Base-by-base conservation (phyloP, 2,329 filamentous ascomycete species). In the Ilyonectria mors-panacis region DNA sequence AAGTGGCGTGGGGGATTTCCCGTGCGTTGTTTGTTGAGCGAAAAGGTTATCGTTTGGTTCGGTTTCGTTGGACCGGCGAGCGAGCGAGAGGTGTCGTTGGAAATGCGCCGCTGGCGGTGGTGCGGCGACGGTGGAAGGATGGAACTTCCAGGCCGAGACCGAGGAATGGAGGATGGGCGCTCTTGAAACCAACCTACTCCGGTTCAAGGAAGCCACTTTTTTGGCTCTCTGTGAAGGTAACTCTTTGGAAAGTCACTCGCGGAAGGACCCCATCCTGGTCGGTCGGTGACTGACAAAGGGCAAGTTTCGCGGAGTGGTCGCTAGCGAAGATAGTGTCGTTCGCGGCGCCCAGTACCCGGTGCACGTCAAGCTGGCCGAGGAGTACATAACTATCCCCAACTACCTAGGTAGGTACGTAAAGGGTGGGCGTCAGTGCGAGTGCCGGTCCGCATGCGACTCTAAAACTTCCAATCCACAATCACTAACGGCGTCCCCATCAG, bases 381-480 rank as follows among this genome's bases (percentile, higher is more conserved):
- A 42, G 51, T 33, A 26, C 39, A 39, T 23, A 4, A 26, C 26
- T 26, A 5, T 26, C 26, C 26, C 9, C 44, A 21, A 45, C 44
- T 23, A 17, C 17, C 33, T 15, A 37, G n/a, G n/a, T n/a, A 33
- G 30, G 5, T 26, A 26, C 26, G 26, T 26, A 26, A 33, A 33
- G 47, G 21, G 51, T 55, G 30, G 42, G 28, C 51, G 60, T 23
- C 33, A 30, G 35, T 61, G 56, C 58, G 58, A 57, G 35, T 37
- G 62, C 42, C 50, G 48, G 63, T 26, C 63, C 56, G 42, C 50
- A 54, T 59, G 56, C 50, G 35, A 56, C 63, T 61, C 51, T 57
- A 48, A n/a, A 39, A 42, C 15, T 42, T 17, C 39, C 15, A 26
- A 26, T n/a, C 39, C 39, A 42, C 39, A 42, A 19, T 19, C 39